Evolutionary conservation across 1,139 yeast species (phyloP).

Genomic region (Magnusiomyces starmeri): DNA sequence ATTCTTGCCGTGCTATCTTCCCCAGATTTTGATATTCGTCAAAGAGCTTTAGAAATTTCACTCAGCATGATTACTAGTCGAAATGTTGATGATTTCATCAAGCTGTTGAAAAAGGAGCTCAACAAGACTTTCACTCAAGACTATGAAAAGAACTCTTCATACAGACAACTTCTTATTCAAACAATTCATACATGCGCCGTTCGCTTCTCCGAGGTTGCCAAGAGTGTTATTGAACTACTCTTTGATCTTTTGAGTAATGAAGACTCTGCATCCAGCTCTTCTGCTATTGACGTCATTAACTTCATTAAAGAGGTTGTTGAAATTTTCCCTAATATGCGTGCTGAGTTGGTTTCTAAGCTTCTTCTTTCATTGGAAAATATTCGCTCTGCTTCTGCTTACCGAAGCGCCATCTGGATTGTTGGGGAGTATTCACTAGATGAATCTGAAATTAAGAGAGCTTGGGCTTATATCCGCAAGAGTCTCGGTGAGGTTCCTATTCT

Average conservation of each 20-base stretch:
- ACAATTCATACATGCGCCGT: constrained; percentile 89
- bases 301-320: constrained; percentile 93
- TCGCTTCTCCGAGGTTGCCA: constrained; percentile 83
- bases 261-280: constrained; percentile 47
- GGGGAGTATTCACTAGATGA: constrained; percentile 85
- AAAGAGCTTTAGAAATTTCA: constrained; percentile 77
- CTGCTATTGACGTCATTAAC: constrained; percentile 84
- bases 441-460: constrained; percentile 67
- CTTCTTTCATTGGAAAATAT: constrained; percentile 56
- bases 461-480: constrained; percentile 78
- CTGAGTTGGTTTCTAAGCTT: constrained; percentile 57
- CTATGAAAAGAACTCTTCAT: constrained; percentile 68
- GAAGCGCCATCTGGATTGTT: constrained; percentile 92
- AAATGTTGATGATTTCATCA: constrained; percentile 91
- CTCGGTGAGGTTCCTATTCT: constrained; percentile 90
- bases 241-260: constrained; percentile 82
- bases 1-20: constrained; percentile 77
- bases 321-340: constrained; percentile 76
- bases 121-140: constrained; percentile 62
- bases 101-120: constrained; percentile 84
- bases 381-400: constrained; percentile 82
- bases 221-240: constrained; percentile 80
- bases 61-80: constrained; percentile 74
- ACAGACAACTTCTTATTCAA: constrained; percentile 80
- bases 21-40: constrained; percentile 87